Evolutionary conservation across 2,329 filamentous ascomycete genomes (phyloP), one percentile per base, ranked within the genome.

Genomic region (Clonostachys rhizophaga): DNA sequence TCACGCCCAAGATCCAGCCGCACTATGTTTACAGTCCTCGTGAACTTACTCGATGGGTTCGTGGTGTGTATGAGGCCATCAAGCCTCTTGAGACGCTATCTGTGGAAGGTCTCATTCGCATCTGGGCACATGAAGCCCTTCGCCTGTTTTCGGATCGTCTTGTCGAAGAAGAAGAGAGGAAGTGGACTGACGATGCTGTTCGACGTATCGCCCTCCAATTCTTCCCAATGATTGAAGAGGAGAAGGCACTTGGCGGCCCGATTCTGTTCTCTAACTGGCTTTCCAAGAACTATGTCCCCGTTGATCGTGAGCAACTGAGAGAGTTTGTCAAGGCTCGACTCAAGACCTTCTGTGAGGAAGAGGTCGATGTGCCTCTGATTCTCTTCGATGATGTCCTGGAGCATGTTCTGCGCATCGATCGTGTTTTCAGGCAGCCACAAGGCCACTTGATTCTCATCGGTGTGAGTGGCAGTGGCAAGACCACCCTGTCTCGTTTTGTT

Each of bases 181-280:
- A 87, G 58, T 99, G 94, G 94, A 99, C 94, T 1, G 87, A 94
- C 37, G 89, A 95, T 51, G 84, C 87, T 12, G 88, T 97, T 39
- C 84, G 83, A 46, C 83, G 89, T 42, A 92, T 97, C 58, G 94
- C 94, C 1, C 70, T 94, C 40, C 88, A 96, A 51, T 84, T 88
- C 62, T 99, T 99, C 79, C 94, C 94, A 1, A 95, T 84, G n/a
- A 89, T 99, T 51, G 89, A 99, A 51, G 88, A 96, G 55, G 78
- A 87, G 40, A 87, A 90, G 65, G 91, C 94, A 43, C 80, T 99
- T 33, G 88, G 89, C 54, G 90, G 90, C 1, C 95, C 94, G 1
- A 97, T 99, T 47, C 74, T 99, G 47, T 99, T 95, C 77, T 99
- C 95, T 7, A 99, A 99, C 71, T 99, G 94, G 94, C 79, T 99